Conservation (phyloP, 2,329 filamentous ascomycete genomes). For the Exophiala bonariae region DNA sequence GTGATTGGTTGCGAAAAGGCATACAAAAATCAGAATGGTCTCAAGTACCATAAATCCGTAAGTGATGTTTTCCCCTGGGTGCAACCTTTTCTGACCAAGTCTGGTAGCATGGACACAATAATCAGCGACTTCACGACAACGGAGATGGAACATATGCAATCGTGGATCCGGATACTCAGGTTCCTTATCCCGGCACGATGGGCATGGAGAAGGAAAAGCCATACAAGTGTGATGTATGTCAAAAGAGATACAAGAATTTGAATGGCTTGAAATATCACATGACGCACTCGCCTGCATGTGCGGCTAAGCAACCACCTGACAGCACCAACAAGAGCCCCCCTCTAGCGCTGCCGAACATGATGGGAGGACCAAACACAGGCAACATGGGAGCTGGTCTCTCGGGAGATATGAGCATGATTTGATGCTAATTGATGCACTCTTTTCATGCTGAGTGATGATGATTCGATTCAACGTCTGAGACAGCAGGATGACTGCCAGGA, state of each 20-base stretch:
- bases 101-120: conserved; percentile 81
- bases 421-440: conserved; percentile 14
- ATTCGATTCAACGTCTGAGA: conserved; percentile 3
- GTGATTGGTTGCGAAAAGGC: conserved; percentile 97
- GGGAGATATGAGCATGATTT: conserved; percentile 28
- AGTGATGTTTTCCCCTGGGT: conserved; percentile 38
- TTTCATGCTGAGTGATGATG: conserved; percentile 7
- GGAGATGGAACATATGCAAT: conserved; percentile 97
- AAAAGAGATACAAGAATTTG: conserved; percentile 98
- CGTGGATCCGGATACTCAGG: conserved; percentile 90
- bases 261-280: conserved; percentile 97
- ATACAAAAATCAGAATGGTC: conserved; percentile 98
- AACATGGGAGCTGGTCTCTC: conserved; percentile 50
- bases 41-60: conserved; percentile 82
- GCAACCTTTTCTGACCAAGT: conserved; percentile 29
- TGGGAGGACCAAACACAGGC: conserved; percentile 44
- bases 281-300: conserved; percentile 83
- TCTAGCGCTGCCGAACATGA: conserved; percentile 19
- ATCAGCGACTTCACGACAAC: conserved; percentile 94
- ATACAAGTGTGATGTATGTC: conserved; percentile 94
- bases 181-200: conserved; percentile 90
- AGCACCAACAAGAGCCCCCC: conserved; percentile 42
- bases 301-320: conserved; percentile 69
- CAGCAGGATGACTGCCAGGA: conserved; percentile 1
- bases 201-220: conserved; percentile 99